phyloP scores from a whole-genome alignment of 106 monocot species.

The Amphibolis antarctica region DNA sequence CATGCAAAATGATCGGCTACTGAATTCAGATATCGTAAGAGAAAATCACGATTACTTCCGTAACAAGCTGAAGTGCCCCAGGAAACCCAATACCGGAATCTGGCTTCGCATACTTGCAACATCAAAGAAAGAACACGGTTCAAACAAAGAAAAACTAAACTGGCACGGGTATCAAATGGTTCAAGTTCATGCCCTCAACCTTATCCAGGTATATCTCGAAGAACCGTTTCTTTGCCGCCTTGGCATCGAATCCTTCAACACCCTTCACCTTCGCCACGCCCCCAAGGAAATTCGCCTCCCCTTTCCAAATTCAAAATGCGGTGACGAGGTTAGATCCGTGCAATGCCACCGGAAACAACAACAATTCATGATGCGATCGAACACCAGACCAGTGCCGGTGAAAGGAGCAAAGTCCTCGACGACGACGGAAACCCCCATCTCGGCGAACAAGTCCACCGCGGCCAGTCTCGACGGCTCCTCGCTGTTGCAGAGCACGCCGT shows the following conservation, averaged over 20 bases:
- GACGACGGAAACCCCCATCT: constrained; percentile 80
- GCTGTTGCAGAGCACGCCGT: constrained; percentile 97
- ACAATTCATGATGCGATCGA: background rate
- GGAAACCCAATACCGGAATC: constrained; percentile 90
- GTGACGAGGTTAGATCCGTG: background rate
- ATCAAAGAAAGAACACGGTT: background rate
- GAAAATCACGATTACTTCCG: background rate
- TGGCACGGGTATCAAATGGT: background rate
- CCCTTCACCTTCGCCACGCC: constrained; percentile 79
- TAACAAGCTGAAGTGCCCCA: constrained; percentile 80
- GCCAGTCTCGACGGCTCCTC: constrained; percentile 77
- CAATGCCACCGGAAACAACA: background rate
- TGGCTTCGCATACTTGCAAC: constrained; percentile 86
- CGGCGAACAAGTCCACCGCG: constrained; percentile 81
- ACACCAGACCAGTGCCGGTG: constrained; percentile 78
- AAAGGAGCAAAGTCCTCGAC: constrained; percentile 79
- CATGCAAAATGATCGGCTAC: background rate
- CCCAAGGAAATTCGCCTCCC: constrained; percentile 93
- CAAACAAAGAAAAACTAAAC: background rate
- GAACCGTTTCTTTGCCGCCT: constrained; percentile 71
- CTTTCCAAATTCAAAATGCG: constrained; percentile 11
- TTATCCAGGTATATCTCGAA: constrained; percentile 91
- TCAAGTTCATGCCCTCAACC: constrained; percentile 20
- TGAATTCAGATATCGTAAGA: background rate
- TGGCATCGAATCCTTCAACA: constrained; percentile 48